These are phyloP conservation scores for Cubamyces lactineus DNA, from an alignment of 768 basidiomycete species.

Conservation along the genomic window DNA sequence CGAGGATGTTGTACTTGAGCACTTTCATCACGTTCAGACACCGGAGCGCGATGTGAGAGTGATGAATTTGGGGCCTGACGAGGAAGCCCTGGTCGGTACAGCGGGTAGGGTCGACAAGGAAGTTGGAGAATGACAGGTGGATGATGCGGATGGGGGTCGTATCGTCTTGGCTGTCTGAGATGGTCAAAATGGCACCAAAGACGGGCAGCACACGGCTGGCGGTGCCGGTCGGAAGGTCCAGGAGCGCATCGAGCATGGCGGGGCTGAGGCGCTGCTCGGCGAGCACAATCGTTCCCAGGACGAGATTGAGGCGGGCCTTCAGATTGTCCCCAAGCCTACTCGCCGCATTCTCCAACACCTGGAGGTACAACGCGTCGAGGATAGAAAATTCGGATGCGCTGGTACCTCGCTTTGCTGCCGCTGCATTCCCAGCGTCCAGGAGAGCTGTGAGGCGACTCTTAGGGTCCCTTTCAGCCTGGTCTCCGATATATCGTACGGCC, in stretches of 20 bases:
- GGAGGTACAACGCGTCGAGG: constrained; percentile 23
- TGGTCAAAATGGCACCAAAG: constrained; percentile 21
- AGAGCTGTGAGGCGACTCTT: neutral
- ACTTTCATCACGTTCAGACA: neutral
- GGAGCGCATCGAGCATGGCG: neutral
- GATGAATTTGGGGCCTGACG: constrained; percentile 1
- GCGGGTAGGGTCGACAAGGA: constrained; percentile 20
- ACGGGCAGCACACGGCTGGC: constrained; percentile 9
- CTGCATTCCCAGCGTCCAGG: neutral
- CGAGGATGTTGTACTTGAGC: constrained; percentile 14
- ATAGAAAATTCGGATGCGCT: neutral
- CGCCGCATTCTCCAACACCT: constrained; percentile 3
- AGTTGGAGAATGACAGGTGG: constrained; percentile 30
- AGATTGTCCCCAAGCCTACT: neutral
- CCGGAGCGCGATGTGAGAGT: neutral
- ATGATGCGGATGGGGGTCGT: constrained; percentile 13
- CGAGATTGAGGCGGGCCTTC: neutral
- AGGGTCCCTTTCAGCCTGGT: neutral
- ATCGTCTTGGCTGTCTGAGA: constrained; percentile 10
- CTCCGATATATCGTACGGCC: constrained; percentile 23
- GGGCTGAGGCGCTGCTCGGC: neutral
- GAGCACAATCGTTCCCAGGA: neutral
- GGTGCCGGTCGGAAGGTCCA: neutral
- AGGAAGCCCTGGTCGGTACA: constrained; percentile 15
- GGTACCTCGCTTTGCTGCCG: neutral